These are phyloP conservation scores for Pseudozyma hubeiensis DNA, from an alignment of 1,284 basidiomycete species.

Conservation along the genomic window DNA sequence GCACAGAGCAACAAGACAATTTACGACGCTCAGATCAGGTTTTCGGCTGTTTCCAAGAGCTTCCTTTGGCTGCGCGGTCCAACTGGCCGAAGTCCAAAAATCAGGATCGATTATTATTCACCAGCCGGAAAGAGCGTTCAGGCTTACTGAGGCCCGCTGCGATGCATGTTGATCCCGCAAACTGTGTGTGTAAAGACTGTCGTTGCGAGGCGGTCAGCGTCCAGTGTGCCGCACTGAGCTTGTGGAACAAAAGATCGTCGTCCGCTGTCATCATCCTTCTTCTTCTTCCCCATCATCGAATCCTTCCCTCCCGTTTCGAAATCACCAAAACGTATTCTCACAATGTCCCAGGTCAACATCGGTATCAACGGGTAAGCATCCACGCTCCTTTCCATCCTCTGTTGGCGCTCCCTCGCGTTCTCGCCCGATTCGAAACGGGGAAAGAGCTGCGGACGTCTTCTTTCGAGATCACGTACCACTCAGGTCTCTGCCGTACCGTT, in stretches of 20 bases:
- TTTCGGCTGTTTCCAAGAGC: constrained; percentile 26
- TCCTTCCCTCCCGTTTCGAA: constrained; percentile 14
- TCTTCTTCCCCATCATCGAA: constrained; percentile 36
- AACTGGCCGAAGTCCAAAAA: not conserved
- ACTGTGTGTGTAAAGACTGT: not conserved
- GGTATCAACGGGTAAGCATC: constrained; percentile 66
- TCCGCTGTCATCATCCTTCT: constrained; percentile 9
- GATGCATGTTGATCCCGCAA: constrained; percentile 1
- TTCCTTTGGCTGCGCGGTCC: constrained; percentile 12
- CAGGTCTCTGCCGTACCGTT: no score
- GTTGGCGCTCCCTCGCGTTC: not conserved
- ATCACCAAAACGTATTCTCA: constrained; percentile 14
- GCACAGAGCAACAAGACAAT: not conserved
- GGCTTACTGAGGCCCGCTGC: not conserved
- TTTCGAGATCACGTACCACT: no score
- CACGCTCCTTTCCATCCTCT: not conserved
- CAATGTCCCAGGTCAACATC: constrained; percentile 57
- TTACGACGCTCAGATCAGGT: constrained; percentile 18
- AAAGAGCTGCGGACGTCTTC: no score
- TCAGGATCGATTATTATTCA: constrained; percentile 17
- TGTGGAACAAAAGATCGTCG: constrained; percentile 1
- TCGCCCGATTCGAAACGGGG: not conserved
- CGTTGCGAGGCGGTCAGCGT: no score
- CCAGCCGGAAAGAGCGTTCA: not conserved
- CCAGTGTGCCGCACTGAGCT: no score